Evolutionary conservation across 768 basidiomycete species (phyloP), one percentile per base, ranked within the genome.

Genomic region (Gelatoporia subvermispora): DNA sequence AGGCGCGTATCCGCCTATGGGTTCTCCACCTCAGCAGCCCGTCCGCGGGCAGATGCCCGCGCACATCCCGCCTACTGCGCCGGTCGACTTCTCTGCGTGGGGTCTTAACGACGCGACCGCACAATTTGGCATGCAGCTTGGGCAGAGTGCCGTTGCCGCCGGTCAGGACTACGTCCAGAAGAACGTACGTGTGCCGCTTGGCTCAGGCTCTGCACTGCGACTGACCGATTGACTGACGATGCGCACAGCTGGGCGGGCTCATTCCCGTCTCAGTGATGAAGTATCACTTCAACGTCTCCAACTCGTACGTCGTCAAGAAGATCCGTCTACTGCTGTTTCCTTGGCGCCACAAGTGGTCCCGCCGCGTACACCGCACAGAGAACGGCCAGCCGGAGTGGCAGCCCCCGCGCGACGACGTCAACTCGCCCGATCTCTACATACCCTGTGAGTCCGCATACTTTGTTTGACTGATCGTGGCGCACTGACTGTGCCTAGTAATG

Each of bases 141-240:
- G 95, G 3, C 83, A 84, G 54, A 89, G 80, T 51, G 95, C 95
- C 0, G 86, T 98, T 2, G 84, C 85, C 5, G 95, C 93, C 0
- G 95, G 96, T 0, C 93, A 95, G 65, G 90, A 93, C 42, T 98
- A 98, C 55, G 86, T 99, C 41, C 90, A 93, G 67, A 86, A 87
- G 66, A 97, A 97, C 65, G 91, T 95, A 54, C 53, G 84, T 72
- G 47, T 17, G 18, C 21, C 41, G 15, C 47, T 24, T 43, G 15
- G 1, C 15, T 7, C 18, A 49, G 25, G 1, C 41, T 18, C 43
- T 18, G 21, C 48, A 23, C n/a, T 21, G 47, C 23, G 28, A 48
- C 17, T 42, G 3, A 41, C 45, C 56, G 25, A 35, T 44, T 23
- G 52, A 49, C n/a, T 57, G 43, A 35, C 46, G 42, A n/a, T 34